A percentile compares a stretch with the other conserved stretches of the same genome.
Conservation (phyloP, 2,329 filamentous ascomycete genomes). For the Alternaria ethzedia region DNA sequence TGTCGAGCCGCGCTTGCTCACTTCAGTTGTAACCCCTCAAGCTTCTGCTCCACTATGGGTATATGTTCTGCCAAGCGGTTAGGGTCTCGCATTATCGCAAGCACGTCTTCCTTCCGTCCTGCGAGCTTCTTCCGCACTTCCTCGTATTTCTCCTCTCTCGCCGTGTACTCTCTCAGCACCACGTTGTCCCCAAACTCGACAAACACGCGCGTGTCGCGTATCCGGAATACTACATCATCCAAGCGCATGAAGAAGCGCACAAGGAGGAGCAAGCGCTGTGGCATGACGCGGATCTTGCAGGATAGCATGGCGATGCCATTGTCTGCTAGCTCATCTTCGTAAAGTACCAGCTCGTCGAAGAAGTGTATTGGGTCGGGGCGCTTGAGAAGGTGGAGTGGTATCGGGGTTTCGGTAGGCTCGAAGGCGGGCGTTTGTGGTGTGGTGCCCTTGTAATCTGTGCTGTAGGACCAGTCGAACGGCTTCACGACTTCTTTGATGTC, state of each 20-base stretch:
- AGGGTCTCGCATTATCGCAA: slow-evolving; percentile 77
- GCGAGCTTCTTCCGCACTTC: slow-evolving; percentile 68
- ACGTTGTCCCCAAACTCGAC: slow-evolving; percentile 82
- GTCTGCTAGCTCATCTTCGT: slow-evolving; percentile 97
- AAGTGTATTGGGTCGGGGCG: slow-evolving; percentile 93
- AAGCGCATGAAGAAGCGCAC: slow-evolving; percentile 90
- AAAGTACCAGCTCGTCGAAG: slow-evolving; percentile 94
- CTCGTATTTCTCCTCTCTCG: slow-evolving; percentile 82
- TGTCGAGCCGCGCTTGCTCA: slow-evolving; percentile 21
- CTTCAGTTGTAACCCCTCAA: slow-evolving; percentile 61
- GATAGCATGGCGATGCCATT: slow-evolving; percentile 92
- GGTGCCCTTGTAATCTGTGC: slow-evolving; percentile 82
- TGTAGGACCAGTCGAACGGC: slow-evolving; percentile 98
- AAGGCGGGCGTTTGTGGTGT: slow-evolving; percentile 53
- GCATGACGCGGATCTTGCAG: slow-evolving; percentile 93
- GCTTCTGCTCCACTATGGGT: slow-evolving; percentile 70
- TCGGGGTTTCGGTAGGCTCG: slow-evolving; percentile 58
- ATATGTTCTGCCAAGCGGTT: slow-evolving; percentile 68
- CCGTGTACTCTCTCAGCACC: slow-evolving; percentile 87
- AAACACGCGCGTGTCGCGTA: slow-evolving; percentile 90
- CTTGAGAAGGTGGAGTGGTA: slow-evolving; percentile 86
- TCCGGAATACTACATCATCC: slow-evolving; percentile 84
- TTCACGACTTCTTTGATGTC: slow-evolving; percentile 93
- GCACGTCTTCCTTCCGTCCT: slow-evolving; percentile 71
- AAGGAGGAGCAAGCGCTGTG: slow-evolving; percentile 82